Percentiles rank a stretch among this genome's conserved stretches.
phyloP scores from a whole-genome alignment of 306 rosid genomes.

The Gillenia trifoliata region DNA sequence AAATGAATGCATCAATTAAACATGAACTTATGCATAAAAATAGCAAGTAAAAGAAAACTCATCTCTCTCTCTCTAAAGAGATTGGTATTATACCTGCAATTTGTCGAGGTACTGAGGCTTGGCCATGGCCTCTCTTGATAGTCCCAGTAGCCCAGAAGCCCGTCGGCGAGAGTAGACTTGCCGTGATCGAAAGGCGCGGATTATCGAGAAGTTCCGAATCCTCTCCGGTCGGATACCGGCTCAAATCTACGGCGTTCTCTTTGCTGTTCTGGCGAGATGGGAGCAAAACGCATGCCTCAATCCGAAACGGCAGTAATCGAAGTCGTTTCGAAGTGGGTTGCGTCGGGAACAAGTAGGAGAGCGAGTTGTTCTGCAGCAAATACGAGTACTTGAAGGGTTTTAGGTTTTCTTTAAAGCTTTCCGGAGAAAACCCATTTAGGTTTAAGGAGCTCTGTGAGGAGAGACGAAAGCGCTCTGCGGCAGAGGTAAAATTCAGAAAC shows the following conservation, averaged over 20 bases:
- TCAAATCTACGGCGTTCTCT: slow-evolving; percentile 57
- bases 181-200: slow-evolving; percentile 79
- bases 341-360: slow-evolving; percentile 21
- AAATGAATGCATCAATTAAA: background rate
- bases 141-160: slow-evolving; percentile 93
- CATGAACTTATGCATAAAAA: background rate
- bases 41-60: background rate
- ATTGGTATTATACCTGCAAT: slow-evolving; percentile 49
- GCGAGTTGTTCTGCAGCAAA: slow-evolving; percentile 17
- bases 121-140: slow-evolving; percentile 88
- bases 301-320: slow-evolving; percentile 22
- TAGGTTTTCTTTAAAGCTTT: slow-evolving; percentile 46
- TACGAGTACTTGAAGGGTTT: slow-evolving; percentile 37
- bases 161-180: slow-evolving; percentile 79
- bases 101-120: slow-evolving; percentile 88
- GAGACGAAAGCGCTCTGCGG: background rate
- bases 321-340: slow-evolving; percentile 13
- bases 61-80: background rate
- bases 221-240: slow-evolving; percentile 61
- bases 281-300: slow-evolving; percentile 47
- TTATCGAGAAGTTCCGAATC: slow-evolving; percentile 77
- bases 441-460: slow-evolving; percentile 21
- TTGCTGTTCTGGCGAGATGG: slow-evolving; percentile 45
- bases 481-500: background rate
- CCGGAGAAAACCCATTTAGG: slow-evolving; percentile 72